Conservation (phyloP, 306 rosid species). For the Prunus mongolica region DNA sequence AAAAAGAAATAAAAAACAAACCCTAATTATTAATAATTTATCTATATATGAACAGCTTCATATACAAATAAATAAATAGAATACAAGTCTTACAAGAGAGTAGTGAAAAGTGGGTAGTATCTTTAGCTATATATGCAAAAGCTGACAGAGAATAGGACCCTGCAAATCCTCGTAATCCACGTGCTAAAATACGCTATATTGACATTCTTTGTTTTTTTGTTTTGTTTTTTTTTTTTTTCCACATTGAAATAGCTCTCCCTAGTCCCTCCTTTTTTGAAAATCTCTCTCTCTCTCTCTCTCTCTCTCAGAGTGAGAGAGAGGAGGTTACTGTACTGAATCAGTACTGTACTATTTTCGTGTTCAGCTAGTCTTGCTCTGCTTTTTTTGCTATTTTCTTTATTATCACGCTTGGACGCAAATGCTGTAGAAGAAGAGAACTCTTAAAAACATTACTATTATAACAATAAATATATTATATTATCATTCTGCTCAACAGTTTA, state of each 20-base stretch:
- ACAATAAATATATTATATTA: not conserved
- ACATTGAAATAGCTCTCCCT: not conserved
- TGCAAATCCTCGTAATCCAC: conserved; percentile 44
- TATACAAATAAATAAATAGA: not conserved
- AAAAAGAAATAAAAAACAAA: not conserved
- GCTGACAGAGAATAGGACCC: not conserved
- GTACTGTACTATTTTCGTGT: conserved; percentile 59
- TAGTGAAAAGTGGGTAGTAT: not conserved
- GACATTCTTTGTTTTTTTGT: conserved; percentile 10
- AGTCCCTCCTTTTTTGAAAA: not conserved
- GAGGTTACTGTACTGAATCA: conserved; percentile 29
- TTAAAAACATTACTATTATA: not conserved
- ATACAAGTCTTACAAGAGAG: not conserved
- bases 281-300: not conserved
- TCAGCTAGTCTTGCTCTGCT: conserved; percentile 33
- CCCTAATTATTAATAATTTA: too few species aligned
- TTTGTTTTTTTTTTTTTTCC: not conserved
- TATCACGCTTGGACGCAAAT: not conserved
- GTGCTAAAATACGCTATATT: conserved; percentile 40
- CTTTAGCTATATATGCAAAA: not conserved
- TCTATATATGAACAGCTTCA: too few species aligned
- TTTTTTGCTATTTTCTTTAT: conserved; percentile 27
- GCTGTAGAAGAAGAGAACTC: not conserved
- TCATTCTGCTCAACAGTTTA: conserved; percentile 37
- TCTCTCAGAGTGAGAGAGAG: too few species aligned